These are phyloP conservation scores for Penicillium sp. DNA, from an alignment of 2,329 filamentous ascomycete genomes.

Conservation along the genomic window DNA sequence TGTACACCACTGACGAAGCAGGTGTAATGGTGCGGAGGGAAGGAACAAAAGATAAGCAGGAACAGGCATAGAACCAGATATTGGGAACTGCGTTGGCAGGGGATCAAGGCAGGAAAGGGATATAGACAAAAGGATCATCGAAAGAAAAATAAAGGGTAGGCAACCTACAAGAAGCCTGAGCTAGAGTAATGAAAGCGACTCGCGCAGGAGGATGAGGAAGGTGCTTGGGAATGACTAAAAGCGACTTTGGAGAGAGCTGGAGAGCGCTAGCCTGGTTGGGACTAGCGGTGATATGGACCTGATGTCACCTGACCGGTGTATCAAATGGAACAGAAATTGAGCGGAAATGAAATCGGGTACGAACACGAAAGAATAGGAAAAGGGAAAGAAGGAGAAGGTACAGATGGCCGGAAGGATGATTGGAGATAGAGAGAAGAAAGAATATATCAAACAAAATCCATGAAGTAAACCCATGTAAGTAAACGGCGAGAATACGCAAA, in stretches of 20 bases:
- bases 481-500: too few relatives aligned
- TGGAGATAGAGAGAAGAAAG: too few relatives aligned
- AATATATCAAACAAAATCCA: too few relatives aligned
- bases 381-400: not conserved
- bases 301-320: not conserved
- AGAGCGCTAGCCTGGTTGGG: not conserved
- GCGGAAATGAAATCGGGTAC: not conserved
- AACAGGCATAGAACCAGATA: slow-evolving; percentile 13
- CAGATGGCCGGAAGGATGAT: too few relatives aligned
- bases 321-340: not conserved
- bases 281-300: not conserved
- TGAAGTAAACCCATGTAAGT: too few relatives aligned
- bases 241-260: slow-evolving; percentile 16
- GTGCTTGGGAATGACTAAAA: not conserved
- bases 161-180: slow-evolving; percentile 46
- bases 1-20: slow-evolving; percentile 13
- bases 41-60: slow-evolving; percentile 17
- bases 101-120: not conserved
- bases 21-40: not conserved
- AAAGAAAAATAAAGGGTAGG: slow-evolving; percentile 25
- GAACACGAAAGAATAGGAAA: not conserved
- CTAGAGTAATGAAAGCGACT: slow-evolving; percentile 9
- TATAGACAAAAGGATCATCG: not conserved
- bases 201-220: slow-evolving; percentile 9
- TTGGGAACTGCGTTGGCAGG: slow-evolving; percentile 1